Percentiles rank a stretch among this genome's conserved stretches.
phyloP scores from a whole-genome alignment of 1,284 basidiomycete species.

The Boletus semigastroideus region DNA sequence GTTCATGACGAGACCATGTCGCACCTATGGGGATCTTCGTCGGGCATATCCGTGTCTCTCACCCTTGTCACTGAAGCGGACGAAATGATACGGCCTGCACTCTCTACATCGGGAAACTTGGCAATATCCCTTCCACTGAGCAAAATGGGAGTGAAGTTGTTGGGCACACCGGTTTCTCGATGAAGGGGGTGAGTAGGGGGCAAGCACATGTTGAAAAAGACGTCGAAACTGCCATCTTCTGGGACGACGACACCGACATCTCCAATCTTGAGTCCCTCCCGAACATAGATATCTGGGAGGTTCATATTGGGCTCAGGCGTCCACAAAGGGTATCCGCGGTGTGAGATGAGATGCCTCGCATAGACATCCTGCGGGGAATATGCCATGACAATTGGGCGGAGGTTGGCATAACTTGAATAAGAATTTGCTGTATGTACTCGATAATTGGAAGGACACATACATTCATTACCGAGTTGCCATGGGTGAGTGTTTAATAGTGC shows the following conservation, averaged over 20 bases:
- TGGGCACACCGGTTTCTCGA: slow-evolving; percentile 8
- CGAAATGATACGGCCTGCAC: slow-evolving; percentile 13
- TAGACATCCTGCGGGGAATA: slow-evolving; percentile 15
- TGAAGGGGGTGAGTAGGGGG: slow-evolving; percentile 11
- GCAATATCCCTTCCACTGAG: slow-evolving; percentile 8
- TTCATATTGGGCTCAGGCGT: slow-evolving; percentile 24
- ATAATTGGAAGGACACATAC: no score
- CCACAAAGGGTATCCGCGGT: slow-evolving; percentile 25
- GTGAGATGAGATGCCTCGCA: slow-evolving; percentile 18
- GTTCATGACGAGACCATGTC: background rate
- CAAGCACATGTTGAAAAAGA: slow-evolving; percentile 30
- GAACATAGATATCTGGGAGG: slow-evolving; percentile 22
- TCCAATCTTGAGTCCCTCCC: slow-evolving; percentile 25
- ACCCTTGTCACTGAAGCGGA: slow-evolving; percentile 10
- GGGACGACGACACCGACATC: slow-evolving; percentile 31
- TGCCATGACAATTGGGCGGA: background rate
- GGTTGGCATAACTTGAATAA: no score
- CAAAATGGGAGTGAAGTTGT: slow-evolving; percentile 8
- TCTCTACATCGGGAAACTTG: slow-evolving; percentile 11
- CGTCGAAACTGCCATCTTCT: slow-evolving; percentile 27
- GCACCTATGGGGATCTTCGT: slow-evolving; percentile 7
- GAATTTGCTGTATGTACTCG: no score
- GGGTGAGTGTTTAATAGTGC: no score
- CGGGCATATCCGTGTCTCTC: background rate
- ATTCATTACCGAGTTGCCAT: no score